A percentile compares a stretch with the other conserved stretches of the same genome.
Conservation (phyloP, 2,329 filamentous ascomycete species). For the Dothideomycetes sp. region DNA sequence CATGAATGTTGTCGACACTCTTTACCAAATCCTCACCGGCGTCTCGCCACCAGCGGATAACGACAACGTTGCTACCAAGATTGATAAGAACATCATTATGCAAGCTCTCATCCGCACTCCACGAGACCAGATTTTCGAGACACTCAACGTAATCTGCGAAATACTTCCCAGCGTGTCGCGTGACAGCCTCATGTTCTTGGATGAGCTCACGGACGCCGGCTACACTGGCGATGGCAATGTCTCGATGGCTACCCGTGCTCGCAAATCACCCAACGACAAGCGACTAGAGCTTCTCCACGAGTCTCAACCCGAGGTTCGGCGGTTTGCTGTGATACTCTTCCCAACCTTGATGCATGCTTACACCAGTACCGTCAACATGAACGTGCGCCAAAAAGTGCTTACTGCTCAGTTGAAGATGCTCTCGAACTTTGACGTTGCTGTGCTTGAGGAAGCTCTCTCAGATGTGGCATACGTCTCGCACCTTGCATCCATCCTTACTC, state of each 20-base stretch:
- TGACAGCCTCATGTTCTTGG: conserved; percentile 42
- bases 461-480: conserved; percentile 93
- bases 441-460: conserved; percentile 76
- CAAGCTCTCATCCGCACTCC: conserved; percentile 93
- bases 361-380: conserved; percentile 92
- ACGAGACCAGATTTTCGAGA: conserved; percentile 92
- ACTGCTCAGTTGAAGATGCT: conserved; percentile 97
- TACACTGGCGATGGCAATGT: conserved; percentile 39
- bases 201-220: conserved; percentile 41
- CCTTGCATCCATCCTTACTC: conserved; percentile 85
- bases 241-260: conserved; percentile 34
- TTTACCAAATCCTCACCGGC: conserved; percentile 94
- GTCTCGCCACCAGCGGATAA: conserved; percentile 78
- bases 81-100: conserved; percentile 97
- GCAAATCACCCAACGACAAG: conserved; percentile 63
- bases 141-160: conserved; percentile 94
- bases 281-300: conserved; percentile 69
- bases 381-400: conserved; percentile 88
- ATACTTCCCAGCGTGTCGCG: conserved; percentile 67
- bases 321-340: conserved; percentile 86
- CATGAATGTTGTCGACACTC: conserved; percentile 92
- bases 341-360: conserved; percentile 94
- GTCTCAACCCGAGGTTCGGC: conserved; percentile 80
- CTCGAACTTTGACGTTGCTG: conserved; percentile 77
- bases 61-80: conserved; percentile 70